Evolutionary conservation across 345 rosid genomes (phyloP).

Genomic region (Eucalyptus regnans): DNA sequence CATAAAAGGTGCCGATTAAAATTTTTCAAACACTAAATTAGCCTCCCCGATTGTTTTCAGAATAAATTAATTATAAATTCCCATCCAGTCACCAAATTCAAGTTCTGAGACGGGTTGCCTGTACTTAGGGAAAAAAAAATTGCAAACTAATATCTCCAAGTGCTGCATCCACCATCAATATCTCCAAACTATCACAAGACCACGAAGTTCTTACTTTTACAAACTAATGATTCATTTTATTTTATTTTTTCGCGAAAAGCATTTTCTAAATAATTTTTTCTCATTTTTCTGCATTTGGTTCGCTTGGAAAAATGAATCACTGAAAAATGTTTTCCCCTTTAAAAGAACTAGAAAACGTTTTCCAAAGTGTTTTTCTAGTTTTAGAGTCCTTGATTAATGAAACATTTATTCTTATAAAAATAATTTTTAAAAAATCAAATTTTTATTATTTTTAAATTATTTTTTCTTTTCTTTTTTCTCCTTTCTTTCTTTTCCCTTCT

Average conservation of each 20-base stretch:
- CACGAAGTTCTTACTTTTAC: not conserved
- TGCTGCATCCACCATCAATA: not conserved
- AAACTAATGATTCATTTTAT: not conserved
- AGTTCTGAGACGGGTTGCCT: not conserved
- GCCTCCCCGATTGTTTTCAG: not conserved
- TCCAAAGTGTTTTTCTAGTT: too few species aligned
- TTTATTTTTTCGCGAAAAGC: fast-evolving
- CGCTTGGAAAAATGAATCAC: too few species aligned
- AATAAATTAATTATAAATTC: not conserved
- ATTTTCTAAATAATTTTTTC: too few species aligned
- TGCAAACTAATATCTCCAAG: not conserved
- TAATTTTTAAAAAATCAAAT: fast-evolving
- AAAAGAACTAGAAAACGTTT: too few species aligned
- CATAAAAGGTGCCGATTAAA: not conserved
- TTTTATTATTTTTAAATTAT: too few species aligned
- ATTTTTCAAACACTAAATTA: not conserved
- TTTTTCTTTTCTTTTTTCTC: too few species aligned
- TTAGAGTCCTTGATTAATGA: too few species aligned
- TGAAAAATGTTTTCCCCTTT: too few species aligned
- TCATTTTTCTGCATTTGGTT: too few species aligned
- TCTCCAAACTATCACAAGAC: not conserved
- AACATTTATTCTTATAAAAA: too few species aligned
- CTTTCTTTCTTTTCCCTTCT: too few species aligned
- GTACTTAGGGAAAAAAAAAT: not conserved
- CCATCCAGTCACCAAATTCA: not conserved